Evolutionary conservation across 208 protist genomes (phyloP).

Genomic region (Acanthamoeba healyi): DNA sequence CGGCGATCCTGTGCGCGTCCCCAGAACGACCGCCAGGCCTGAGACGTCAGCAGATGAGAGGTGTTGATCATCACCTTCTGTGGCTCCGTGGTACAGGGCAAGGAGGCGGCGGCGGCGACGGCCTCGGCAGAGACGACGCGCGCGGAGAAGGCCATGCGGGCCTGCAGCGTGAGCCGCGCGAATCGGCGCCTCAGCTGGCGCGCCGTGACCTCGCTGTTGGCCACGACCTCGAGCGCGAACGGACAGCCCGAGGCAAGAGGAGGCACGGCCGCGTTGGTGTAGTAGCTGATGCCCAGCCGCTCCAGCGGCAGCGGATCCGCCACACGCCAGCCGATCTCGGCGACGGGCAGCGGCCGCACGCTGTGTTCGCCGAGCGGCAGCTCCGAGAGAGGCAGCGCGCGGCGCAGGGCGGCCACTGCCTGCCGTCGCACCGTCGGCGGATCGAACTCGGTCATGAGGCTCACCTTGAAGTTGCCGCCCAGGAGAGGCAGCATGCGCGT

Average conservation of each 20-base stretch:
- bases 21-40: not conserved
- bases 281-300: not conserved
- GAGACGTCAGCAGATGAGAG: not conserved
- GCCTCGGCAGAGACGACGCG: not conserved
- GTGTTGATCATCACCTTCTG: not conserved
- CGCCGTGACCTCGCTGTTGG: not conserved
- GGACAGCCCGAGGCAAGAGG: not conserved
- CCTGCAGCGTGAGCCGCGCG: not conserved
- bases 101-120: not conserved
- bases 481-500: not conserved
- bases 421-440: not conserved
- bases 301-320: conserved; percentile 6
- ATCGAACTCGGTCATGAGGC: not conserved
- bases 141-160: not conserved
- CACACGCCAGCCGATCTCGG: not conserved
- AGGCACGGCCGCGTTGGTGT: not conserved
- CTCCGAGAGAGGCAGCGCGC: not conserved
- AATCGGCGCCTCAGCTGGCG: not conserved
- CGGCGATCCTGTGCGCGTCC: not conserved
- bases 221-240: conserved; percentile 27
- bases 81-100: not conserved
- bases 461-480: not conserved
- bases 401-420: not conserved
- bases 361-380: not conserved
- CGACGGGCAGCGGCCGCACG: not conserved